These are phyloP conservation scores for Podospora conica DNA, from an alignment of 495 filamentous ascomycete genomes.

Conservation along the genomic window DNA sequence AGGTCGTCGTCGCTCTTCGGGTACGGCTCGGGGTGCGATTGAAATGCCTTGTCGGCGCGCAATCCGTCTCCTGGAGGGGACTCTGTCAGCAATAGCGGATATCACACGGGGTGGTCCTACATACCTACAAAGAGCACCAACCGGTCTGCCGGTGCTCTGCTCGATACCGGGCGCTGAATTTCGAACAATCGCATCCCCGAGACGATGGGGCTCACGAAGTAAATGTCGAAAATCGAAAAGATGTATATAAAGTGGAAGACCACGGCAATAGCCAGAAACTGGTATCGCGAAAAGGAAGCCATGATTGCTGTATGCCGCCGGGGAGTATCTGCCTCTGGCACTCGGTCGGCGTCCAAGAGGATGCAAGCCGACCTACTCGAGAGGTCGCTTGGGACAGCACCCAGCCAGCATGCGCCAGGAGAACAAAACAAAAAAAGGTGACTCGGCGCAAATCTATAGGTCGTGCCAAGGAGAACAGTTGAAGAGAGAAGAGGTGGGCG, in stretches of 20 bases:
- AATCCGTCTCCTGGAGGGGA: constrained; percentile 68
- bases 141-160: constrained; percentile 77
- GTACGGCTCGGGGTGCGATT: constrained; percentile 86
- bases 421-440: constrained; percentile 2
- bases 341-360: background rate
- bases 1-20: constrained; percentile 54
- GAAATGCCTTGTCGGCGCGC: constrained; percentile 96
- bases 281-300: constrained; percentile 75
- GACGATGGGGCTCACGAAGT: constrained; percentile 97
- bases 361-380: background rate
- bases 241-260: constrained; percentile 94
- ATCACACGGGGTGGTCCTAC: constrained; percentile 25
- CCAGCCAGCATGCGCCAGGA: background rate
- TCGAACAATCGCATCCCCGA: constrained; percentile 83
- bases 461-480: background rate
- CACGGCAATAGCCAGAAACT: constrained; percentile 86
- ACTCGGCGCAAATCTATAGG: constrained; percentile 7
- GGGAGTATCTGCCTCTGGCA: background rate
- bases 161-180: constrained; percentile 54
- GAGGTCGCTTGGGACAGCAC: background rate
- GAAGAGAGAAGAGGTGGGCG: background rate
- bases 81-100: background rate
- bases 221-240: constrained; percentile 97
- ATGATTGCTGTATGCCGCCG: constrained; percentile 40
- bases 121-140: constrained; percentile 90